Base-by-base conservation (phyloP, 2,329 filamentous ascomycete genomes). In the Aspergillus aculeatus region DNA sequence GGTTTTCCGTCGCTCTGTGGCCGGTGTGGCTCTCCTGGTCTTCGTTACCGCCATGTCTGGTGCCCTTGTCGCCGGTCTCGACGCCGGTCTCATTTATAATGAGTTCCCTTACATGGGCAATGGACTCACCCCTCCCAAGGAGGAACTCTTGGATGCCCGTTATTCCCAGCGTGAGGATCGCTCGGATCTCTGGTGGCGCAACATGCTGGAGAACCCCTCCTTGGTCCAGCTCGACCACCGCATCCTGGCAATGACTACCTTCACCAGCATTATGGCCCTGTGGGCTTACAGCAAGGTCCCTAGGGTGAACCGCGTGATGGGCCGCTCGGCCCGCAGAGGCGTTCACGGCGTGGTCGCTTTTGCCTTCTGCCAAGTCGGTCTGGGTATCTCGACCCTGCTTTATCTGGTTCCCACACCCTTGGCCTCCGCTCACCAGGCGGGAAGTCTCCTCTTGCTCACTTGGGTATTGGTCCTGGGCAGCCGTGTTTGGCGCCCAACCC, bases 41-140 rank as follows among this genome's bases (percentile, higher is more conserved):
- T 98, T 96, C 78, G 82, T 84, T 35, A 99, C 95, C 4, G 92
- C 91, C 71, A 91, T 99, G 85, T 97, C 95, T 4, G 95, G 94
- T 56, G 94, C 89, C 5, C 84, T 99, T 2, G 95, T 99, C 32
- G 95, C 95, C 6, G 95, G 95, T 32, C 87, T 99, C 14, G 95
- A 99, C 73, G 95, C 95, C 9, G 95, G 95, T 9, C 83, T 99
- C 58, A 98, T 99, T 77, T 99, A 99, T 82, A 99, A 99, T 75
- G 92, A 99, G 77, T 98, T 99, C 75, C 95, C 95, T 6, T 91
- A 85, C 77, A 99, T 99, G 95, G 95, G 95, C 9, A 77, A 86
- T 3, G 92, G 92, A 11, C 80, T 96, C 23, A 83, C 91, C 0
- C 94, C 94, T 1, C 94, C 94, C 0, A 86, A 84, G 71, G 83